Base-by-base conservation (phyloP, 192 early-diverging fungal species). In the Umbelopsis ramanniana region DNA sequence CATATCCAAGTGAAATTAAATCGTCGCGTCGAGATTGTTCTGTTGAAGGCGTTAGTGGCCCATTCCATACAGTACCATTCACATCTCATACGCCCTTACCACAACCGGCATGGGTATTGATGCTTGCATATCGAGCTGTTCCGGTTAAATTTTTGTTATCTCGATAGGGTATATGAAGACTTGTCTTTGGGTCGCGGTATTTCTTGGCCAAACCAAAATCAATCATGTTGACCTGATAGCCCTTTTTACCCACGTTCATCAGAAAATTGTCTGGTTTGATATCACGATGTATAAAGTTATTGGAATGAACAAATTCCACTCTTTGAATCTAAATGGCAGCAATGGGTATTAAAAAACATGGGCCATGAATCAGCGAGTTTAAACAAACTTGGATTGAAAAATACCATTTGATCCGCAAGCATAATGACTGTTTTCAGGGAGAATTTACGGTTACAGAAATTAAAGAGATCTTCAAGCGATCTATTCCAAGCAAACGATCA, bases 71-170 rank as follows among this genome's bases (percentile, higher is more conserved):
- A 48, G 10, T n/a, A 43, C 38, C 4, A 54, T 22, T 7, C 29
- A 17, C n/a, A 11, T 33, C 47, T 60, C 8, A 11, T 22, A 17
- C 19, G 35, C n/a, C 69, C 84, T 75, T 86, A 90, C 89, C 89
- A 29, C 87, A 84, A 70, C 93, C 93, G 70, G 93, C 69, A 72
- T 95, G 94, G 21, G 92, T 94, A 78, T 95, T 93, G 74, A 97
- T 93, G 81, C 92, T 93, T 72, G 94, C 94, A 76, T 96, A 97
- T 71, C 95, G 87, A 24, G 94, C 93, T 43, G 95, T 97, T 40
- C 95, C 95, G 22, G 93, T 96, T 70, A 97, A 83, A 79, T 93
- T 95, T 85, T 97, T 96, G 83, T 94, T 91, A 79, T 97, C 94
- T 74, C 91, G 88, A 79, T 96, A 96, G 8, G 94, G 91, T 72